These are phyloP conservation scores for Entoloma clypeatum DNA, from an alignment of 1,284 basidiomycete genomes.

Conservation along the genomic window DNA sequence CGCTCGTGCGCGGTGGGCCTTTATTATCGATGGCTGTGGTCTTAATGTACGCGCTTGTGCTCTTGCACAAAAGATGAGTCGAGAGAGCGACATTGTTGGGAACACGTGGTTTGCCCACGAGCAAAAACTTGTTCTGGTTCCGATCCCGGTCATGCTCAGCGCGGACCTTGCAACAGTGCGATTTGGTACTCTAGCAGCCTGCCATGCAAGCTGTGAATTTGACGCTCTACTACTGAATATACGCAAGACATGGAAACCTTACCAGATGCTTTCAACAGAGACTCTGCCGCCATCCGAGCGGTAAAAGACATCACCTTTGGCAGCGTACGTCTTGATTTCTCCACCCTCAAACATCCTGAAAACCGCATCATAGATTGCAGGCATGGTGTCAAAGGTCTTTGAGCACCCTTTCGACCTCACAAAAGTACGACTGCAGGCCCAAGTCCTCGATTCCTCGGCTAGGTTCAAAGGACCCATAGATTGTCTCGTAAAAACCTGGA, in stretches of 20 bases:
- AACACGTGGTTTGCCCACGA: too few relatives aligned
- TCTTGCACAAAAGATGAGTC: too few relatives aligned
- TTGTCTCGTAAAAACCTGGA: conserved; percentile 79
- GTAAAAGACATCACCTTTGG: conserved; percentile 45
- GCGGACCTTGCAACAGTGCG: too few relatives aligned
- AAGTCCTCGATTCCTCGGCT: conserved; percentile 68
- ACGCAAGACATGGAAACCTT: conserved; percentile 19
- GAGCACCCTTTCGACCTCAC: conserved; percentile 73
- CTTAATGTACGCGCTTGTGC: too few relatives aligned
- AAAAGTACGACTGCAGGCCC: conserved; percentile 86
- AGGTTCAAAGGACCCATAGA: conserved; percentile 84
- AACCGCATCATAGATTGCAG: conserved; percentile 49
- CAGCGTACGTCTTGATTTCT: conserved; percentile 36
- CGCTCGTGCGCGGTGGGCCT: too few relatives aligned
- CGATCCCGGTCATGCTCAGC: too few relatives aligned
- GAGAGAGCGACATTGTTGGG: too few relatives aligned
- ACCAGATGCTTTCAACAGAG: conserved; percentile 18
- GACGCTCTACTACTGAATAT: too few relatives aligned
- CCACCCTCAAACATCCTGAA: neutral
- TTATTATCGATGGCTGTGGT: too few relatives aligned
- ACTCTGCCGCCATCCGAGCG: conserved; percentile 29
- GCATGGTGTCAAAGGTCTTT: conserved; percentile 67
- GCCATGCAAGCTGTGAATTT: too few relatives aligned
- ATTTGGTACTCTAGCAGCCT: too few relatives aligned
- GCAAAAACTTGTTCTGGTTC: too few relatives aligned